Evolutionary conservation across 768 basidiomycete species (phyloP), one percentile per base, ranked within the genome.

Genomic region (Agrocybe pediades): DNA sequence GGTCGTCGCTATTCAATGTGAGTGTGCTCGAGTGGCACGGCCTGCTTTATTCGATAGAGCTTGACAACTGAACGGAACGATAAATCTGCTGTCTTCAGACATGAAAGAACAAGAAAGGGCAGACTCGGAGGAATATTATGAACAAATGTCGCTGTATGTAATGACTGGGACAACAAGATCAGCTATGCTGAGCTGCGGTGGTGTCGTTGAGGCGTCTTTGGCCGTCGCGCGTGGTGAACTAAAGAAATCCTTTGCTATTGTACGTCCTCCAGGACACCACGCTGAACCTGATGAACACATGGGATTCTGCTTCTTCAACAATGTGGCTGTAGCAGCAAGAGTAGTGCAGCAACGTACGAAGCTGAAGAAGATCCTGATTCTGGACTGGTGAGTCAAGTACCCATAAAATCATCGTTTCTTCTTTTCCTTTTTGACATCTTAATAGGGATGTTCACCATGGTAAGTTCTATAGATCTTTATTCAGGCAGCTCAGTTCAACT

Each of bases 221-320:
- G 86, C 92, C 3, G 95, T 98, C 41, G 95, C 92, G 26, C 83
- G 84, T 27, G 72, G 86, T 13, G 80, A 86, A 59, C 75, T 98
- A 33, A 80, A 88, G 63, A 98, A 95, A 68, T 80, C 90, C 0
- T 89, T 99, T 66, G 97, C 97, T 2, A 92, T 98, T 56, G 95
- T 98, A 29, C 84, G 97, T 49, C 97, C 97, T 11, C 97, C 97
- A 0, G 97, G 97, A 0, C 97, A 99, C 67, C 97, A 99, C 65
- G 95, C 97, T 6, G 97, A 99, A 67, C 97, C 97, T 4, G 92
- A 97, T 59, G 90, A 95, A 66, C 91, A 93, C 58, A 98, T 98
- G 95, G 97, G 97, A 1, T 99, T 99, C 69, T 98, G 97, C 71
- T 97, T 99, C 76, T 97, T 95, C 75, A 99, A 99, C 70, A 99